Percentiles rank a stretch among this genome's conserved stretches.
phyloP scores from a whole-genome alignment of 2,329 filamentous ascomycete species.

The Coniochaeta prunicola region DNA sequence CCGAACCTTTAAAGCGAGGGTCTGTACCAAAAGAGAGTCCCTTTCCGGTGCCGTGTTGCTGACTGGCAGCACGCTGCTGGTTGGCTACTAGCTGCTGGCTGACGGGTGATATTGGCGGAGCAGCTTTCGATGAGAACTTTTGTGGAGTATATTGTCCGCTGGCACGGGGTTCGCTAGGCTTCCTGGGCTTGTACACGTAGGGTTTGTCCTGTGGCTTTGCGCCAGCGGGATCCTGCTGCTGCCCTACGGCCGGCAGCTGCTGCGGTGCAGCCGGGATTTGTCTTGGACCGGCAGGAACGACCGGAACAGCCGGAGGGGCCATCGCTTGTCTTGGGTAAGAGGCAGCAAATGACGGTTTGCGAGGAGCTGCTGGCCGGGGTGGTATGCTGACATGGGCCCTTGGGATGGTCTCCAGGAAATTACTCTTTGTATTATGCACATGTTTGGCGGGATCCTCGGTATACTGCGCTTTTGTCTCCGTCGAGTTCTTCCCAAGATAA shows the following conservation, averaged over 20 bases:
- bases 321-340: constrained; percentile 9
- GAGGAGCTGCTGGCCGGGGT: constrained; percentile 9
- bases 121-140: constrained; percentile 23
- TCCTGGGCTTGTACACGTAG: constrained; percentile 46
- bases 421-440: constrained; percentile 61
- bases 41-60: constrained; percentile 4
- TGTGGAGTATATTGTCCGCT: constrained; percentile 23
- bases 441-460: constrained; percentile 62
- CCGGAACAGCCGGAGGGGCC: neutral
- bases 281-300: neutral
- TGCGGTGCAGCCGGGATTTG: constrained; percentile 3
- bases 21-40: constrained; percentile 15
- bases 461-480: constrained; percentile 85
- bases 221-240: constrained; percentile 1
- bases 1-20: constrained; percentile 11
- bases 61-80: constrained; percentile 2
- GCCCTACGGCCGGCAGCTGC: neutral
- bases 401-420: constrained; percentile 64
- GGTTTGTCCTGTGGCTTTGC: constrained; percentile 33
- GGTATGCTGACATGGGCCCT: constrained; percentile 25
- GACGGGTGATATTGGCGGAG: constrained; percentile 17
- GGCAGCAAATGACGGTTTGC: constrained; percentile 10
- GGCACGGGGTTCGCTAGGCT: constrained; percentile 20
- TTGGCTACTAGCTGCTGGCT: constrained; percentile 7
- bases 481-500: constrained; percentile 80